Evolutionary conservation across 306 rosid genomes (phyloP).

Genomic region (Rosa persica): DNA sequence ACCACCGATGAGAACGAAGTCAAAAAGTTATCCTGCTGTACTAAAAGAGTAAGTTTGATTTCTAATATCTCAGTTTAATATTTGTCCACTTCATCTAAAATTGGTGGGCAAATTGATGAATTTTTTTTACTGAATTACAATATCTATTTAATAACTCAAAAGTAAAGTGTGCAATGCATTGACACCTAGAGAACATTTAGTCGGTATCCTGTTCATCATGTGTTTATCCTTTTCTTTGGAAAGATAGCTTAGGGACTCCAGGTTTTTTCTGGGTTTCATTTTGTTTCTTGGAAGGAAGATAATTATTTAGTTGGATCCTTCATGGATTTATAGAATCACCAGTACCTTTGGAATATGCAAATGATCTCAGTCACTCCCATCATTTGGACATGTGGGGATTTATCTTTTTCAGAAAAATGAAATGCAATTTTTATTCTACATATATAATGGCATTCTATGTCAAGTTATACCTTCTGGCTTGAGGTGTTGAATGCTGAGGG

Average conservation of each 20-base stretch:
- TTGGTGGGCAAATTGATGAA: background rate
- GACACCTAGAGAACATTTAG: background rate
- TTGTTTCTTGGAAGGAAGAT: background rate
- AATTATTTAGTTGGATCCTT: background rate
- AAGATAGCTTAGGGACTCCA: background rate
- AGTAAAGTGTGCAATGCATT: background rate
- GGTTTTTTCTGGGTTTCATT: background rate
- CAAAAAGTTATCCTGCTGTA: constrained; percentile 84
- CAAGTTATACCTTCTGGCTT: background rate
- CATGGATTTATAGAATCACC: too few species aligned
- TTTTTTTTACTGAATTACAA: background rate
- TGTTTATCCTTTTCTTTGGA: background rate
- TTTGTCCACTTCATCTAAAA: background rate
- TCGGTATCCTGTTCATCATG: background rate
- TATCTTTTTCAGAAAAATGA: background rate
- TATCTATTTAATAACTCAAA: background rate
- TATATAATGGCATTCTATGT: background rate
- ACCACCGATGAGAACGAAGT: constrained; percentile 74
- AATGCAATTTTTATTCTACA: background rate
- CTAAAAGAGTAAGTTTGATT: constrained; percentile 75
- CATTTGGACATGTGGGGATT: background rate
- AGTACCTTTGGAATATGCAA: background rate
- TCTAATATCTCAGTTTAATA: background rate
- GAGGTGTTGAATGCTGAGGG: background rate
- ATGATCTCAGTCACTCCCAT: background rate